Percentiles rank a stretch among this genome's conserved stretches.
phyloP scores from a whole-genome alignment of 2,329 filamentous ascomycete species.

The Blumeria graminis region DNA sequence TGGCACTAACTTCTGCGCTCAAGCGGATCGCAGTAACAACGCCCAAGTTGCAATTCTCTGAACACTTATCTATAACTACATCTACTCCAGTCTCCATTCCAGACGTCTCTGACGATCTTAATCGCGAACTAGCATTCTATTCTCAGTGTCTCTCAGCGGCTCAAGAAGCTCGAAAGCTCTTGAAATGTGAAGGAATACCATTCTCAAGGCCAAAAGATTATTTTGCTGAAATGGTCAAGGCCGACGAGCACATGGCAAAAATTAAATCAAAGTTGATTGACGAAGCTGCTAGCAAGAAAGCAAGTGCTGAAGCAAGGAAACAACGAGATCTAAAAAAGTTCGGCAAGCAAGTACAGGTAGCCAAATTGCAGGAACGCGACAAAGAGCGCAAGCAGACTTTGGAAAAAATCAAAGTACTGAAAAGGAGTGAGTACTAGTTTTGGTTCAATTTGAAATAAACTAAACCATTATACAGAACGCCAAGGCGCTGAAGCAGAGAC shows the following conservation, averaged over 20 bases:
- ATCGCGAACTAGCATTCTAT: constrained; percentile 83
- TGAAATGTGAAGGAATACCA: constrained; percentile 60
- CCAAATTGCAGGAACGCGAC: constrained; percentile 79
- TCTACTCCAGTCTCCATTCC: constrained; percentile 44
- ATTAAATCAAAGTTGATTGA: constrained; percentile 85
- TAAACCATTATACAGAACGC: constrained; percentile 37
- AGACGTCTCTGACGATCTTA: constrained; percentile 76
- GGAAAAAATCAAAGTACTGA: constrained; percentile 84
- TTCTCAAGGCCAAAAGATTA: constrained; percentile 86
- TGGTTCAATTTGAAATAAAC: constrained; percentile 3
- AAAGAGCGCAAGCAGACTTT: constrained; percentile 83
- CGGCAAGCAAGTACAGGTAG: constrained; percentile 91
- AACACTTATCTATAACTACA: constrained; percentile 56
- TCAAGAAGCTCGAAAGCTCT: constrained; percentile 41
- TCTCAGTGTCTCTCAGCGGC: constrained; percentile 66
- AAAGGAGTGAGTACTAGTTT: constrained; percentile 52
- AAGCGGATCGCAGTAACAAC: constrained; percentile 55
- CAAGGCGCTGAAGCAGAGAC: constrained; percentile 35
- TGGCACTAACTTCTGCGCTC: constrained; percentile 57
- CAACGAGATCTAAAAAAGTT: constrained; percentile 96
- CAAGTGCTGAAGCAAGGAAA: constrained; percentile 70
- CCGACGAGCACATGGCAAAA: constrained; percentile 93
- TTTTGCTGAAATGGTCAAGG: constrained; percentile 98
- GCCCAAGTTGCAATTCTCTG: constrained; percentile 49
- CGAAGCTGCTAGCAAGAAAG: constrained; percentile 79